Evolutionary conservation across 2,329 filamentous ascomycete species (phyloP), one percentile per base, ranked within the genome.

Genomic region (Cadophora luteo-olivacea): DNA sequence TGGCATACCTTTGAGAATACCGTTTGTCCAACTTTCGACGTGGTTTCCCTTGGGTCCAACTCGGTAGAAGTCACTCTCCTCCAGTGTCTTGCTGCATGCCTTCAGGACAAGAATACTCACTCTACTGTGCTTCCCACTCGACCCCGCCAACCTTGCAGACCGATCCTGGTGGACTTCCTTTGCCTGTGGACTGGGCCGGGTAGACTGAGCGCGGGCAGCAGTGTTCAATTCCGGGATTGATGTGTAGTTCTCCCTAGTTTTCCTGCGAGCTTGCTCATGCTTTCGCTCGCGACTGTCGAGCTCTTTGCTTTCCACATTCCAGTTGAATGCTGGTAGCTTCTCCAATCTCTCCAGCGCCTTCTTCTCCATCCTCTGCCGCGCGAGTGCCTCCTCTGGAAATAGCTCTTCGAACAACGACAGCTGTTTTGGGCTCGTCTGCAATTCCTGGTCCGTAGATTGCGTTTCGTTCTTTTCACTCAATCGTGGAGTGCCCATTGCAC

Each of bases 11-110:
- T 88, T 86, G 49, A 83, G 80, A 67, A 93, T 88, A 33, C 87
- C 87, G 66, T 83, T 84, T 11, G 86, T 83, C 91, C 92, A 94
- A 51, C 85, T 85, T 70, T 91, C 87, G 41, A 94, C 85, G 73
- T 92, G 88, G 65, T 82, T 79, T 57, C 88, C 87, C 74, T 84
- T 86, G 1, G 85, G 85, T 5, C 88, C 84, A 22, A 94, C 79
- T 66, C 91, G 89, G 71, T 87, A 84, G 79, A 95, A 94, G 80
- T 95, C 92, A 72, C 85, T 86, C 73, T 90, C 86, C 24, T 83
- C 82, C 54, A 94, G 83, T 24, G 86, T 84, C 67, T 84, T 84
- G 74, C 86, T 87, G 7, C 87, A 84, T 49, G 87, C 85, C 24
- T 82, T 82, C 48, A 94, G 79, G 52, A 89, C 82, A 51, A 94